Base-by-base conservation (phyloP, 768 basidiomycete species). In the Agrocybe pediades region DNA sequence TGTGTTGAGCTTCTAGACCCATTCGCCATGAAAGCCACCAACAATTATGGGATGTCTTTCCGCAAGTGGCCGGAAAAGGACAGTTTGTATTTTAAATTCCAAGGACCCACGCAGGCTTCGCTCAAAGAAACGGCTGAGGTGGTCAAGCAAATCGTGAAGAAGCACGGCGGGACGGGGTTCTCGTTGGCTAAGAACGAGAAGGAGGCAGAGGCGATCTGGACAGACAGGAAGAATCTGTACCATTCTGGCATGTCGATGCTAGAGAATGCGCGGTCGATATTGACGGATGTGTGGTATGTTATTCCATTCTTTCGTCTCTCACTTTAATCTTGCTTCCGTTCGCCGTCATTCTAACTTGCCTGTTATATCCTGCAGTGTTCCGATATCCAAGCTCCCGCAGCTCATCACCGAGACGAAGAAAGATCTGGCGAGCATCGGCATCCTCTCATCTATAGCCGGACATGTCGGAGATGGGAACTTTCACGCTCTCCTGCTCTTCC, bases 1-100 rank as follows among this genome's bases (percentile, higher is more conserved):
- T 95, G 92, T 54, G 83, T 93, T 29, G 93, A 95, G 61, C 81
- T 94, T 7, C 76, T 90, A 21, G 93, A 96, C 65, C 80, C 83
- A 42, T 69, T 76, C 40, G 84, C 86, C 67, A 87, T 92, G 81
- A 67, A 72, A 29, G 80, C 86, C 4, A 77, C 78, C 27, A 86
- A 88, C 66, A 70, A 73, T 36, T 80, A 73, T 51, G 83, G 82
- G 61, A 76, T 71, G 57, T 85, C 81, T 20, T 65, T 27, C 16
- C 78, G 75, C 30, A 79, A 77, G 56, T 92, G 85, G 70, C 80
- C 81, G 1, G 83, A 80, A 47, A 74, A 72, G 21, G 90, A 92
- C 64, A 84, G 81, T 20, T 75, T 96, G 13, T 92, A 92, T 73
- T 89, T 96, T 79, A 92, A 94, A 67, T 85, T 96, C 67, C 90